phyloP scores from a whole-genome alignment of 148 eudicot species.

The Chenopodium berlandieri region DNA sequence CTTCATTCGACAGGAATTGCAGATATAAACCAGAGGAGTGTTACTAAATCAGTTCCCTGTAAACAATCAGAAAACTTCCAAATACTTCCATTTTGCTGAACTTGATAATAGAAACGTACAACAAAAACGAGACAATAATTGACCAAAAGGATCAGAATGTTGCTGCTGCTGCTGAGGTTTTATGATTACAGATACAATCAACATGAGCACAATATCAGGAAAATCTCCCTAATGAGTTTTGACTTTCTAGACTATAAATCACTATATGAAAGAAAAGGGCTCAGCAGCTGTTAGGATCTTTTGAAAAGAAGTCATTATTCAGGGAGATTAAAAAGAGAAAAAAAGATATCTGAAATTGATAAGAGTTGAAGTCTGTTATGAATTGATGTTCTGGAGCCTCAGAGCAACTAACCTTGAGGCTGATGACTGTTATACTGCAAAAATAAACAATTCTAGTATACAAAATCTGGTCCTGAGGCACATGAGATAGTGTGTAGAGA shows the following conservation, averaged over 20 bases:
- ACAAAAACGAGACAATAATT: too few relatives aligned
- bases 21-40: too few relatives aligned
- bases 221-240: background rate
- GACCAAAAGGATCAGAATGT: background rate
- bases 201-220: background rate
- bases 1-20: too few relatives aligned
- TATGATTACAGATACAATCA: background rate
- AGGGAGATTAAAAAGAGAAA: background rate
- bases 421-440: background rate
- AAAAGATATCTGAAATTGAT: background rate
- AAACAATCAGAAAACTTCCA: too few relatives aligned
- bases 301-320: conserved; percentile 2
- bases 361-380: background rate
- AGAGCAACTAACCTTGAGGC: conserved; percentile 6
- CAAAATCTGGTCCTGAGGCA: conserved; percentile 12
- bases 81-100: too few relatives aligned
- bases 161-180: background rate
- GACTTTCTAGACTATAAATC: background rate
- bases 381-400: background rate
- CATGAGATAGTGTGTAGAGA: conserved; percentile 1
- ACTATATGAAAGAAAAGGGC: background rate
- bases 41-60: too few relatives aligned
- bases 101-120: too few relatives aligned
- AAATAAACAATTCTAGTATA: background rate
- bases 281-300: background rate